Evolutionary conservation across 495 filamentous ascomycete genomes (phyloP).

Genomic region (Aspergillus sparsus): DNA sequence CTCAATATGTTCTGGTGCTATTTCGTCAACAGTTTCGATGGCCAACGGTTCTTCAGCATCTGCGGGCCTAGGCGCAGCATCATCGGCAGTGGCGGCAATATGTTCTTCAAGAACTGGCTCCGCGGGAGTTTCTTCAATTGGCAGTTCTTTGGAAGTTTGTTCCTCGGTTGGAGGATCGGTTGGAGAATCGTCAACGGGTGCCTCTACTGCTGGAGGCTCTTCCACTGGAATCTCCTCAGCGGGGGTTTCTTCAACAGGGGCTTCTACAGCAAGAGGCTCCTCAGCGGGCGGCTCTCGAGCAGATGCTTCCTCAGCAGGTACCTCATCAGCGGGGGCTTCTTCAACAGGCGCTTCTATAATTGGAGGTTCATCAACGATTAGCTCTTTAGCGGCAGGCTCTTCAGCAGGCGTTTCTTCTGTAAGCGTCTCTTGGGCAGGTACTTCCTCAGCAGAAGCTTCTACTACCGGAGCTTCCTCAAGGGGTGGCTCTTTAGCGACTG

Average conservation of each 20-base stretch:
- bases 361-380: slow-evolving; percentile 7
- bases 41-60: slow-evolving; percentile 15
- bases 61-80: slow-evolving; percentile 12
- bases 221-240: not conserved
- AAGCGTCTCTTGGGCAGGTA: slow-evolving; percentile 11
- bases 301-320: slow-evolving; percentile 14
- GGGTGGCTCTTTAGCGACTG: slow-evolving; percentile 5
- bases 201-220: not conserved
- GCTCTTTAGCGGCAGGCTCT: slow-evolving; percentile 15
- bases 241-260: slow-evolving; percentile 1
- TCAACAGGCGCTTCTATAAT: slow-evolving; percentile 11
- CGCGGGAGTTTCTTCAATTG: slow-evolving; percentile 6
- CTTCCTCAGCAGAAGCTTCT: slow-evolving; percentile 18
- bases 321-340: slow-evolving; percentile 6
- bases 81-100: slow-evolving; percentile 5
- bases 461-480: slow-evolving; percentile 12
- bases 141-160: slow-evolving; percentile 3
- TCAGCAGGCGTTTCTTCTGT: slow-evolving; percentile 19
- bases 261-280: slow-evolving; percentile 10
- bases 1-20: slow-evolving; percentile 6
- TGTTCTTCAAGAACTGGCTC: slow-evolving; percentile 24
- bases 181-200: not conserved
- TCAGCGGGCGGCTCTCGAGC: slow-evolving; percentile 15
- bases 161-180: slow-evolving; percentile 10
- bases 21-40: slow-evolving; percentile 13